A percentile compares a stretch with the other conserved stretches of the same genome.
phyloP scores from a whole-genome alignment of 345 rosid species.

The Barbarea vulgaris region DNA sequence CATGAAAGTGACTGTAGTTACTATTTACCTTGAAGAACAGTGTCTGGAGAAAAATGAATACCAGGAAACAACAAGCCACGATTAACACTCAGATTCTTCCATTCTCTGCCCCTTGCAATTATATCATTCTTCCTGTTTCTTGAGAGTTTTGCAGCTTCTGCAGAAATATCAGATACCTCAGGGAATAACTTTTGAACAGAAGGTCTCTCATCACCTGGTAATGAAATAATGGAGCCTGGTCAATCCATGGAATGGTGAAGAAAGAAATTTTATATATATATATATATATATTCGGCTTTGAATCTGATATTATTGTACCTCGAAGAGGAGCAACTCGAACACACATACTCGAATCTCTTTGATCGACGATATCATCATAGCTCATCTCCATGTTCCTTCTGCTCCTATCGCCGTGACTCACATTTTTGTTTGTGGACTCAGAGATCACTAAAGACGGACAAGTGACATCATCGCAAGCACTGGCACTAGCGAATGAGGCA shows the following conservation, averaged over 20 bases:
- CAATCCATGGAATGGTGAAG: constrained; percentile 8
- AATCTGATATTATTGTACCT: constrained; percentile 20
- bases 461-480: background rate
- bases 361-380: constrained; percentile 30
- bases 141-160: constrained; percentile 26
- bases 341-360: constrained; percentile 12
- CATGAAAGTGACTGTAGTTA: background rate
- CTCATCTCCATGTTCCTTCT: constrained; percentile 15
- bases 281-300: background rate
- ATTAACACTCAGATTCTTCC: constrained; percentile 29
- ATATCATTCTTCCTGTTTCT: constrained; percentile 35
- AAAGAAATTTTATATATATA: background rate
- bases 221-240: constrained; percentile 18
- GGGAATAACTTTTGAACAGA: constrained; percentile 38
- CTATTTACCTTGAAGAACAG: constrained; percentile 74
- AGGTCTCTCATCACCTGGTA: constrained; percentile 36
- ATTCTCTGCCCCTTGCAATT: constrained; percentile 39
- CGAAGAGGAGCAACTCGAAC: constrained; percentile 17
- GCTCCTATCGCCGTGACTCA: background rate
- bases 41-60: constrained; percentile 55
- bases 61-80: constrained; percentile 35
- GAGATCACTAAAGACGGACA: constrained; percentile 18
- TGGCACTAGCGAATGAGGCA: constrained; percentile 36
- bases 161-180: constrained; percentile 30
- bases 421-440: constrained; percentile 16